These are phyloP conservation scores for Coemansia sp. DNA, from an alignment of 371 early-diverging fungal genomes.

Conservation along the genomic window DNA sequence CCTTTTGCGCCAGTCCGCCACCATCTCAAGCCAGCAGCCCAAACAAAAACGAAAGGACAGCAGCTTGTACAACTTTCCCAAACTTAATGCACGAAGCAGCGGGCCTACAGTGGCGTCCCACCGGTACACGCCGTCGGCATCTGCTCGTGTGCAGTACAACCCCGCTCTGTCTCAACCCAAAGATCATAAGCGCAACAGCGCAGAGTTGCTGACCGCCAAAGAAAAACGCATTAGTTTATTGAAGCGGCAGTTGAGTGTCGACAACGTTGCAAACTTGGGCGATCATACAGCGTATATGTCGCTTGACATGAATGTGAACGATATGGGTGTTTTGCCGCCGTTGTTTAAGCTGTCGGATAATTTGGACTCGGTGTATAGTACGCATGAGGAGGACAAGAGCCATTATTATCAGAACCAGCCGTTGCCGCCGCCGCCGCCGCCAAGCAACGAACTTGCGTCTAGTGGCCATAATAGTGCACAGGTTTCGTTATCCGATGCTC, in stretches of 20 bases:
- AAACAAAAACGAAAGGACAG: not conserved
- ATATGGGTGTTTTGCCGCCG: not conserved
- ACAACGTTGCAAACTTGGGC: constrained; percentile 1
- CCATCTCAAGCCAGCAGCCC: not conserved
- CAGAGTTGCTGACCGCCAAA: constrained; percentile 25
- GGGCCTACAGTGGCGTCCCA: not conserved
- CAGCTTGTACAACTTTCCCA: constrained; percentile 3
- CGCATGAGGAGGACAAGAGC: not conserved
- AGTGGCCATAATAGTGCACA: not conserved
- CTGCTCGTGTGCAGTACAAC: not conserved
- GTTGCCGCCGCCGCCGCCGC: constrained; percentile 11
- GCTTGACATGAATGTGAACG: not conserved
- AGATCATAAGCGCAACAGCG: not conserved
- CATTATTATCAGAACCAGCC: constrained; percentile 12
- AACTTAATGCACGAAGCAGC: not conserved
- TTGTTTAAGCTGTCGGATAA: not conserved
- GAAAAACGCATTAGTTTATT: constrained; percentile 35
- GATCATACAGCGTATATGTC: not conserved
- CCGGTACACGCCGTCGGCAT: constrained; percentile 17
- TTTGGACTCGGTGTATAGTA: not conserved
- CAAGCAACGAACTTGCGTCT: not conserved
- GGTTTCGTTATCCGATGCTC: constrained; percentile 7
- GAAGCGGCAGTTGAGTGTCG: constrained; percentile 38
- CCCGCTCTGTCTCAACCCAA: not conserved
- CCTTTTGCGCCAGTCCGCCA: constrained; percentile 5